These are phyloP conservation scores for Leptomonas seymouri DNA, from an alignment of 208 protist species.

Conservation along the genomic window DNA sequence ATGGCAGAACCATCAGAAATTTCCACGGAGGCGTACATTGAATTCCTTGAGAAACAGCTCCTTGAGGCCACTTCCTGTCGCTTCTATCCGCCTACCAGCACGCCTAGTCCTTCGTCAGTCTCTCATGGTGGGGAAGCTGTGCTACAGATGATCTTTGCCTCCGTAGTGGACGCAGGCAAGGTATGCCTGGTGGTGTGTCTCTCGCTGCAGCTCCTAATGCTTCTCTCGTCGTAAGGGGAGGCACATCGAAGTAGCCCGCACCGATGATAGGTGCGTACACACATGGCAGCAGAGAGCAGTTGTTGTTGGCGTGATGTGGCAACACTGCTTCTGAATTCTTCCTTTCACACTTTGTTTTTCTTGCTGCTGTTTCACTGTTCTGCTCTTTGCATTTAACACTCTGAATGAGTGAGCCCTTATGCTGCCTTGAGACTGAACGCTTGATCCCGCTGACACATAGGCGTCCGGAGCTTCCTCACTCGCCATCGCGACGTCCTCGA, in stretches of 20 bases:
- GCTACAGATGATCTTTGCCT: neutral
- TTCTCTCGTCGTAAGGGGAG: neutral
- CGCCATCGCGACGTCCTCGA: no score
- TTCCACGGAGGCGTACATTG: neutral
- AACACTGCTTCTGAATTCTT: no score
- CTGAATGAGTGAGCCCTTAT: neutral
- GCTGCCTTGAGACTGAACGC: no score
- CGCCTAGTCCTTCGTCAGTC: neutral
- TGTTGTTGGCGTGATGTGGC: no score
- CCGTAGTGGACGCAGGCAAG: slow-evolving; percentile 1
- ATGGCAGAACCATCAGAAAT: neutral
- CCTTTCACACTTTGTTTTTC: no score
- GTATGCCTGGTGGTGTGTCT: slow-evolving; percentile 1
- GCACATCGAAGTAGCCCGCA: neutral
- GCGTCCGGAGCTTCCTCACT: no score
- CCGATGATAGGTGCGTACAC: no score
- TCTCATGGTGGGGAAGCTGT: neutral
- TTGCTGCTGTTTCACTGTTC: no score
- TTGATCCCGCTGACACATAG: no score
- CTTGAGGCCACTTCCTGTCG: neutral
- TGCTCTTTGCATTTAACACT: no score
- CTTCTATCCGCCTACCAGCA: neutral
- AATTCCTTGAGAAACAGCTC: slow-evolving; percentile 6
- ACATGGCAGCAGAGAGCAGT: no score
- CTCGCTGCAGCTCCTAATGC: neutral